Evolutionary conservation across 2,329 filamentous ascomycete genomes (phyloP).

Genomic region (Leptoxyphium fumago): DNA sequence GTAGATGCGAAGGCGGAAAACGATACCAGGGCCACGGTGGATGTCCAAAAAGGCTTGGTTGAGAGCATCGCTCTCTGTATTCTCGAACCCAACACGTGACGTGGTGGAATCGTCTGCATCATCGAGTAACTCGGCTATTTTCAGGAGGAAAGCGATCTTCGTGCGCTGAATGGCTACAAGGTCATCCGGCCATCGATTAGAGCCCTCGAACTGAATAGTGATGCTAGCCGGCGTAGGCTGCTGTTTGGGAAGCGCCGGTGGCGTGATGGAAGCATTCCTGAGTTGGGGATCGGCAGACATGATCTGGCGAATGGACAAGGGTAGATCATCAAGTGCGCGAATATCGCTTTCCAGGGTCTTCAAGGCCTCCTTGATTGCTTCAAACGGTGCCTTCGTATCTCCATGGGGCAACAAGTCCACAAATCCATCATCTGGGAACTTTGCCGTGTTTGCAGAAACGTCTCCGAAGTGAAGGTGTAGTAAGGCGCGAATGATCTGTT

Average conservation of each 20-base stretch:
- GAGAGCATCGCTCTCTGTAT: slow-evolving; percentile 49
- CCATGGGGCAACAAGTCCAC: slow-evolving; percentile 27
- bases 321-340: slow-evolving; percentile 64
- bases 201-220: slow-evolving; percentile 83
- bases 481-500: slow-evolving; percentile 65
- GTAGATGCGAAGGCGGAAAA: slow-evolving; percentile 76
- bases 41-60: slow-evolving; percentile 79
- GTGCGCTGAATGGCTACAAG: slow-evolving; percentile 80
- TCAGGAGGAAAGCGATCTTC: slow-evolving; percentile 74
- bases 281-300: slow-evolving; percentile 57
- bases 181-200: slow-evolving; percentile 86
- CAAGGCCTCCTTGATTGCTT: slow-evolving; percentile 55
- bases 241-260: slow-evolving; percentile 27
- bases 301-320: slow-evolving; percentile 72
- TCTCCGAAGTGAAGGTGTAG: slow-evolving; percentile 53
- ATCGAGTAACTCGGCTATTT: slow-evolving; percentile 58
- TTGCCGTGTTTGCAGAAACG: slow-evolving; percentile 32
- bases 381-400: slow-evolving; percentile 41
- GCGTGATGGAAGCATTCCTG: slow-evolving; percentile 53
- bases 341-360: slow-evolving; percentile 61
- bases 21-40: slow-evolving; percentile 52
- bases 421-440: slow-evolving; percentile 33
- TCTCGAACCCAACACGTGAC: slow-evolving; percentile 68
- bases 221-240: slow-evolving; percentile 53
- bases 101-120: slow-evolving; percentile 45